These are phyloP conservation scores for Houttuynia cordata DNA, from an alignment of 164 flowering plant species.

Conservation along the genomic window DNA sequence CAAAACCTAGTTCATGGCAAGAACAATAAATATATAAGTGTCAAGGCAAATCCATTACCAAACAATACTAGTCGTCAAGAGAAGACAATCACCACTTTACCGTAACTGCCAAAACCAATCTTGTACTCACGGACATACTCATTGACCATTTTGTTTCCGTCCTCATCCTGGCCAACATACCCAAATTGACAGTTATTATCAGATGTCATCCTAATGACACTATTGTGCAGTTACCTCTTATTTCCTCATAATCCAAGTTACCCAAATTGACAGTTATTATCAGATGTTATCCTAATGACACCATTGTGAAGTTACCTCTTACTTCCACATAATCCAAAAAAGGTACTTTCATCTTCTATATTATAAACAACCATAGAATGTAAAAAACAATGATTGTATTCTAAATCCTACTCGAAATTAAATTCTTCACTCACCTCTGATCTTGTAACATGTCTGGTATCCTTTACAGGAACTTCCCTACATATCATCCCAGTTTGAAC, in stretches of 20 bases:
- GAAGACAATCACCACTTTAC: constrained; percentile 69
- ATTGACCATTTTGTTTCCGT: constrained; percentile 82
- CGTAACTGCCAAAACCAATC: constrained; percentile 94
- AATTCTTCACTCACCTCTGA: constrained; percentile 47
- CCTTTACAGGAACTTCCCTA: constrained; percentile 81
- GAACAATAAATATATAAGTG: not conserved
- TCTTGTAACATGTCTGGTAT: constrained; percentile 49
- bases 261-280: not conserved
- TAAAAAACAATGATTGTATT: too few relatives aligned
- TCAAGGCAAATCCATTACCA: not conserved
- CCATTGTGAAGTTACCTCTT: not conserved
- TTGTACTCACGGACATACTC: constrained; percentile 73
- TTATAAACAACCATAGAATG: not conserved
- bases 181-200: not conserved
- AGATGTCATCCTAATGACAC: not conserved
- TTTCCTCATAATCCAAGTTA: too few relatives aligned
- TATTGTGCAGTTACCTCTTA: not conserved
- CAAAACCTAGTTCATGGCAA: constrained; percentile 46
- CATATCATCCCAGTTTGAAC: constrained; percentile 56
- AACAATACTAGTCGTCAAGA: not conserved
- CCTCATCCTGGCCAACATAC: constrained; percentile 51
- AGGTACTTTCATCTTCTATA: not conserved
- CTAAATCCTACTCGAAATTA: not conserved
- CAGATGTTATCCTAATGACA: not conserved
- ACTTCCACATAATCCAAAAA: too few relatives aligned